Conservation (phyloP, 1,284 basidiomycete genomes). For the Coniophora puteana region DNA sequence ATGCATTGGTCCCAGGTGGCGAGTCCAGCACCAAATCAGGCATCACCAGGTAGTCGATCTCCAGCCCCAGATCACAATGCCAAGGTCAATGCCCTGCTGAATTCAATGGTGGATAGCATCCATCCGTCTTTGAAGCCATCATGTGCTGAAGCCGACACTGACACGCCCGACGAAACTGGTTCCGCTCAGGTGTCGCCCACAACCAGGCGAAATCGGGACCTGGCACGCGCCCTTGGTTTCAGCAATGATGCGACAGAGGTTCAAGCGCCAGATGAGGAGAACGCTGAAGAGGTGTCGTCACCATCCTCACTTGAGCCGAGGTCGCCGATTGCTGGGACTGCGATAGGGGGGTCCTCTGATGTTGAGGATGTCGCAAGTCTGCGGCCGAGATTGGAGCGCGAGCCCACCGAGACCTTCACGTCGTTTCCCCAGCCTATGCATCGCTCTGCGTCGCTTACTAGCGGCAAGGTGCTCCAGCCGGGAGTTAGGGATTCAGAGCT, state of each 20-base stretch:
- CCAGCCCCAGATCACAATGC: conserved; percentile 41
- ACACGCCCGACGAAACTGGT: conserved; percentile 18
- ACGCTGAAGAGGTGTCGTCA: conserved; percentile 11
- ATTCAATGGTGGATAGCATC: conserved; percentile 67
- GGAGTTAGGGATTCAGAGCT: conserved; percentile 48
- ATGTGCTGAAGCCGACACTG: conserved; percentile 22
- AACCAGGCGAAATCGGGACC: conserved; percentile 61
- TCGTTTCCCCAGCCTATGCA: too few species aligned
- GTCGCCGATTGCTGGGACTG: conserved; percentile 20
- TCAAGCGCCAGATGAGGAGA: conserved; percentile 14
- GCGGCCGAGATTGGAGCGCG: conserved; percentile 6
- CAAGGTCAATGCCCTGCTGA: conserved; percentile 61
- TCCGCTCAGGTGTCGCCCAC: conserved; percentile 40
- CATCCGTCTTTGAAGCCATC: conserved; percentile 37
- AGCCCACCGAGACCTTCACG: too few species aligned
- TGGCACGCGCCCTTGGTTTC: conserved; percentile 67
- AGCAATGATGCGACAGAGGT: conserved; percentile 36
- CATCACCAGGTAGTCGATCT: conserved; percentile 26
- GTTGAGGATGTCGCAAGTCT: conserved; percentile 13
- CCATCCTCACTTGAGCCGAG: conserved; percentile 14
- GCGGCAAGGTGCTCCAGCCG: conserved; percentile 35
- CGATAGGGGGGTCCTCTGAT: conserved; percentile 18
- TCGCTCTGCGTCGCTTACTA: conserved; percentile 28
- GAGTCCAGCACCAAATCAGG: conserved; percentile 42
- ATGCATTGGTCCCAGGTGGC: conserved; percentile 39